Base-by-base conservation (phyloP, 23 red algal species). In the Gracilaria vermiculophylla region DNA sequence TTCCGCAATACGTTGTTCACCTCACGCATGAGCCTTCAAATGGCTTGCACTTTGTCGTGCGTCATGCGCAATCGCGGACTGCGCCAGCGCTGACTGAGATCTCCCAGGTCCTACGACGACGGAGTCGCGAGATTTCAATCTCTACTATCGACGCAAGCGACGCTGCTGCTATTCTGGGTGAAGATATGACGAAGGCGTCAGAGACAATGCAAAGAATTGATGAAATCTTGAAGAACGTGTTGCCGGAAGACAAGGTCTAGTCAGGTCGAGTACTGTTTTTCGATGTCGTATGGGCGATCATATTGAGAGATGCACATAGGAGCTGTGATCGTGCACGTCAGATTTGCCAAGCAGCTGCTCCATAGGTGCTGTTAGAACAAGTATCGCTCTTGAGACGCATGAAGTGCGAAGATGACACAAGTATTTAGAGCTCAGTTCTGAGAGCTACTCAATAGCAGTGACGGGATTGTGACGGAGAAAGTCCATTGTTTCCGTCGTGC, bases 1-100 rank as follows among this genome's bases (percentile, higher is more conserved):
- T 91, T 23, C 87, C 87, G 40, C 76, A 80, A 37, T 81, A 69
- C 62, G 17, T 91, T 45, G 66, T 75, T 14, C 57, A 52, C n/a
- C 87, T 91, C 23, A 53, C 87, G 15, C 73, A 91, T 56, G 87
- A 91, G 47, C 87, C 87, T 60, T 91, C 87, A 49, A 60, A 65
- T 36, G 87, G 87, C 31, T 53, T 91, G 24, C 87, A 91, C 75
- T 80, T 54, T 25, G 40, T 91, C 14, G 75, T 60, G 23, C 50
- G 53, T n/a, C 87, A 91, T 42, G 87, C 87, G 15, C 87, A 81
- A 50, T 40, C 73, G 7, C 39, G 75, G 31, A 74, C 87, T 12
- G 87, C 64, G 8, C 87, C 87, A 31, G 54, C 87, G 32, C 87
- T 91, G 9, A 58, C 76, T 0, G 76, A 21, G 33, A 73, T 75